Evolutionary conservation across 2,329 filamentous ascomycete genomes (phyloP).

Genomic region (Apiospora marii): DNA sequence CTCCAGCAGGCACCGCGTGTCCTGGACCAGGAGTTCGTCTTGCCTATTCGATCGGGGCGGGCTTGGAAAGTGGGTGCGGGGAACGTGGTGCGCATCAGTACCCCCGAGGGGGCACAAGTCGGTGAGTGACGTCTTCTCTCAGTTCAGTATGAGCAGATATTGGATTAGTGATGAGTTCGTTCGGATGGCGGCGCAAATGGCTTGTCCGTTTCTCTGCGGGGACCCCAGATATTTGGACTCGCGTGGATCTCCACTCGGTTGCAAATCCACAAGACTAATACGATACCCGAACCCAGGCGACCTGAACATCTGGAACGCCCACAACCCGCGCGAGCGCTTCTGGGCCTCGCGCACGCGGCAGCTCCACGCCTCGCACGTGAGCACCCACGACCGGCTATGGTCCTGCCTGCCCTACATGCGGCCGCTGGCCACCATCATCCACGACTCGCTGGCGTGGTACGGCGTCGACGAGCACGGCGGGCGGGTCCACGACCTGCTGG

Average conservation of each 20-base stretch:
- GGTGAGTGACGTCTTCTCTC: conserved; percentile 44
- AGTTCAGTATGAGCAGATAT: background rate
- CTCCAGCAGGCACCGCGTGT: conserved; percentile 60
- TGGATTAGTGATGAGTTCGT: background rate
- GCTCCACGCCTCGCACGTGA: conserved; percentile 78
- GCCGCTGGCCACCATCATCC: conserved; percentile 74
- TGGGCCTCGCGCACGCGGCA: conserved; percentile 84
- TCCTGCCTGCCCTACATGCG: conserved; percentile 79
- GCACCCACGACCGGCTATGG: conserved; percentile 78
- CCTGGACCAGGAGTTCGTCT: conserved; percentile 60
- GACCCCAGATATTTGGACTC: background rate
- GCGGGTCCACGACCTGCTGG: conserved; percentile 79
- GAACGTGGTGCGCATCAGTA: conserved; percentile 75
- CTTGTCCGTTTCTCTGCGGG: background rate
- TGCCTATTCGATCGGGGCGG: conserved; percentile 76
- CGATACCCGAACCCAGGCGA: conserved; percentile 61
- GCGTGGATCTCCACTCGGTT: background rate
- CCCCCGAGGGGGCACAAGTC: conserved; percentile 80
- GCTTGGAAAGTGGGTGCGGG: conserved; percentile 77
- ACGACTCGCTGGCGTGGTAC: conserved; percentile 71
- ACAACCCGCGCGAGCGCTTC: conserved; percentile 81
- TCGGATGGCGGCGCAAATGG: background rate
- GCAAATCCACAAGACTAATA: background rate
- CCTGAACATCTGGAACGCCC: conserved; percentile 80
- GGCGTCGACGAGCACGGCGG: conserved; percentile 69